Evolutionary conservation across 1,139 yeast species (phyloP).

Genomic region (Kurtzmaniella quercitrusa): DNA sequence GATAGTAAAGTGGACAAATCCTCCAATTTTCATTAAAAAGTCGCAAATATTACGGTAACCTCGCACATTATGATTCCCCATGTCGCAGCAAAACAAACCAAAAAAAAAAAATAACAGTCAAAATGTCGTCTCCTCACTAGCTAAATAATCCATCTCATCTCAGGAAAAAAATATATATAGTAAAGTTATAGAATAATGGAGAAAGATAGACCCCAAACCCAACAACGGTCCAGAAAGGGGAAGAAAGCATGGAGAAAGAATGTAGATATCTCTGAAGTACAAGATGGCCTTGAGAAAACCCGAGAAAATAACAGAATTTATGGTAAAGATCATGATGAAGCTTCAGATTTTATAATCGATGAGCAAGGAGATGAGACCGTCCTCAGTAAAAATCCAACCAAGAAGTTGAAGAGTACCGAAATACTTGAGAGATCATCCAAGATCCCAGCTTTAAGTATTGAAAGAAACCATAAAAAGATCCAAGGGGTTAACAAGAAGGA

Average conservation of each 20-base stretch:
- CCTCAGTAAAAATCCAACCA: slow-evolving; percentile 19
- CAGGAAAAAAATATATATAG: slow-evolving; percentile 1
- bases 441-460: slow-evolving; percentile 56
- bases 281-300: slow-evolving; percentile 61
- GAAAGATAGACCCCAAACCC: slow-evolving; percentile 13
- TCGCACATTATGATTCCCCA: no score
- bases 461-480: slow-evolving; percentile 38
- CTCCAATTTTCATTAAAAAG: no score
- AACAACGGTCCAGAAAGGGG: slow-evolving; percentile 83
- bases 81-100: background rate
- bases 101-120: no score
- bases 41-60: no score
- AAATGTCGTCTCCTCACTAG: background rate
- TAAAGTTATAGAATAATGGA: slow-evolving; percentile 10
- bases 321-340: slow-evolving; percentile 43
- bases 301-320: slow-evolving; percentile 64
- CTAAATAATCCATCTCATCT: background rate
- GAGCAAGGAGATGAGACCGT: slow-evolving; percentile 51
- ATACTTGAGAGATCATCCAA: slow-evolving; percentile 76
- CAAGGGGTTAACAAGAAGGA: slow-evolving; percentile 70
- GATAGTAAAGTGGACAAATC: no score
- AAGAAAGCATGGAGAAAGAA: slow-evolving; percentile 96
- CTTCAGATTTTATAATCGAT: slow-evolving; percentile 63
- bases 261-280: slow-evolving; percentile 78
- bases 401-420: slow-evolving; percentile 64